Conservation (phyloP, 768 basidiomycete species). For the Chalciporus sphaerocephalus region DNA sequence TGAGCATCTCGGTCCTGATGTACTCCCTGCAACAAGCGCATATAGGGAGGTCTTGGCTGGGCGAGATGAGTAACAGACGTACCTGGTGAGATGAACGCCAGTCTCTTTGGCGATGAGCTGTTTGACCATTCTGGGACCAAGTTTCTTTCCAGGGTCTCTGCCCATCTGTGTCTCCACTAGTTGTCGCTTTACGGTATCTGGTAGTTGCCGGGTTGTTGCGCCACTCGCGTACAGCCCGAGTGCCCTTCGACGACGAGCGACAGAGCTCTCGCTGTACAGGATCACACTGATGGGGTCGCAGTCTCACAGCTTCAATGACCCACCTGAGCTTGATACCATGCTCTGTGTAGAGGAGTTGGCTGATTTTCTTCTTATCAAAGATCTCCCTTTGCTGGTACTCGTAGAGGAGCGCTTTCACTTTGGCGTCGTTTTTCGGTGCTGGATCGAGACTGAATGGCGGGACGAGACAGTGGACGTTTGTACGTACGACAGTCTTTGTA, state of each 20-base stretch:
- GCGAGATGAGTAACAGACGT: background rate
- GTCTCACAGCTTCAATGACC: conserved; percentile 6
- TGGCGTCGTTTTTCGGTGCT: conserved; percentile 26
- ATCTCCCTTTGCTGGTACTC: conserved; percentile 27
- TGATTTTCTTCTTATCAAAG: conserved; percentile 24
- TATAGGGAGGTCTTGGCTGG: background rate
- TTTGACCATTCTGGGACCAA: conserved; percentile 29
- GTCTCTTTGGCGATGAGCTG: conserved; percentile 28
- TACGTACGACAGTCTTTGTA: conserved; percentile 29
- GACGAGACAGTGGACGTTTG: background rate
- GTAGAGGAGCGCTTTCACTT: conserved; percentile 13
- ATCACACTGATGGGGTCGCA: background rate
- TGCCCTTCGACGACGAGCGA: conserved; percentile 25
- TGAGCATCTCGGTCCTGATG: conserved; percentile 11
- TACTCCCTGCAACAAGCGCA: conserved; percentile 6
- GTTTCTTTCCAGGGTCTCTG: conserved; percentile 29
- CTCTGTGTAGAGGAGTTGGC: conserved; percentile 23
- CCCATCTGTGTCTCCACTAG: conserved; percentile 34
- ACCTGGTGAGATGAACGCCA: conserved; percentile 33
- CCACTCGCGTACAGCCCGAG: conserved; percentile 31
- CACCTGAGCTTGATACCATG: conserved; percentile 31
- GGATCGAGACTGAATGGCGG: background rate
- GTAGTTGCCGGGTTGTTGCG: conserved; percentile 26
- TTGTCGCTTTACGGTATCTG: conserved; percentile 29
- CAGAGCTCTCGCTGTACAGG: conserved; percentile 26